These are phyloP conservation scores for Solanum peruvianum DNA, from an alignment of 257 asterid species.

Conservation along the genomic window DNA sequence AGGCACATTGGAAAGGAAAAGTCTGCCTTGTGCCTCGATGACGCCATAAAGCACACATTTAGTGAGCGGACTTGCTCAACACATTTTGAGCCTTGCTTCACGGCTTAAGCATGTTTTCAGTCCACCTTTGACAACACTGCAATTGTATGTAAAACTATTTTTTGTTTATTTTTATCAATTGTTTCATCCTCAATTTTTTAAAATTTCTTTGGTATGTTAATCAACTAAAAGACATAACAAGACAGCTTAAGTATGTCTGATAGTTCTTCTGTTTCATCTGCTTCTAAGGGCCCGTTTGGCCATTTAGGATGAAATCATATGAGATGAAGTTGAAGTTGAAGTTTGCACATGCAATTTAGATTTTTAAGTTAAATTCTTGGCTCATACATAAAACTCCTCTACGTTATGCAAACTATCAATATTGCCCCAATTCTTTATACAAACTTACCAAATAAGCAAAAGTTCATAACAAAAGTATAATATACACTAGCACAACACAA, in stretches of 20 bases:
- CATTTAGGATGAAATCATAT: not conserved
- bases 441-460: not conserved
- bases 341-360: not conserved
- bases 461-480: not conserved
- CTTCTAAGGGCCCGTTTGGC: not conserved
- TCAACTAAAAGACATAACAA: not conserved
- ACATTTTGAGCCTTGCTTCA: not conserved
- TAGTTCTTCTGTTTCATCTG: not conserved
- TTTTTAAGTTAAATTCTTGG: not conserved
- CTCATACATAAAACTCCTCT: not conserved
- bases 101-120: not conserved
- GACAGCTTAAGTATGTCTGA: not conserved
- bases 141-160: not conserved
- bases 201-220: not conserved
- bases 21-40: not conserved
- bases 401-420: not conserved
- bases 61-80: not conserved
- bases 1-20: not conserved
- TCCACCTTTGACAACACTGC: not conserved
- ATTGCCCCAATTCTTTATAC: not conserved
- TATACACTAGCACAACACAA: not conserved
- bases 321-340: not conserved
- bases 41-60: not conserved
- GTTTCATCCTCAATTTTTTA: not conserved
- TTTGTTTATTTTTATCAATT: not conserved